Evolutionary conservation across 192 early-diverging fungal species (phyloP).

Genomic region (Oehlia diaphana): DNA sequence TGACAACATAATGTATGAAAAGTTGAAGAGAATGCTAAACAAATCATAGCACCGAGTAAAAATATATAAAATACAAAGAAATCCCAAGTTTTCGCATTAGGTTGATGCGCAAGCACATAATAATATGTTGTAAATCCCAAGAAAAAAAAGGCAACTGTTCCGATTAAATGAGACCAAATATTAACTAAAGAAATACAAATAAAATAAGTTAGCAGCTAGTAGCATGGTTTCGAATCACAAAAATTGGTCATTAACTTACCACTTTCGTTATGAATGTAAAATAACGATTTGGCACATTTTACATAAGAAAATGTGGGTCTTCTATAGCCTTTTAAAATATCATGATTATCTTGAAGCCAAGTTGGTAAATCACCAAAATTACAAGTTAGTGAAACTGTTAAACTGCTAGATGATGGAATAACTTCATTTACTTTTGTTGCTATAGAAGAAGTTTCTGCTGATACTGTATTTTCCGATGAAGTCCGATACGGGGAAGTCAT

Average conservation of each 20-base stretch:
- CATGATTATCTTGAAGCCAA: slow-evolving; percentile 28
- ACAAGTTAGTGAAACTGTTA: neutral
- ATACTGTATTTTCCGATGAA: neutral
- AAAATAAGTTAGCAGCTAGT: neutral
- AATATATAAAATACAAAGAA: slow-evolving; percentile 71
- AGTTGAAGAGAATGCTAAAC: slow-evolving; percentile 74
- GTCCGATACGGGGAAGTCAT: neutral
- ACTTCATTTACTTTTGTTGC: neutral
- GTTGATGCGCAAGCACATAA: slow-evolving; percentile 37
- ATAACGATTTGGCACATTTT: slow-evolving; percentile 24
- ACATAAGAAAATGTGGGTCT: slow-evolving; percentile 25
- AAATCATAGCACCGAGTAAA: slow-evolving; percentile 68
- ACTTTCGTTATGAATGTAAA: slow-evolving; percentile 32
- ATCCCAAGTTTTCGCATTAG: slow-evolving; percentile 64
- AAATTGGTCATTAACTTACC: slow-evolving; percentile 10
- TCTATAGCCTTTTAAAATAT: slow-evolving; percentile 26
- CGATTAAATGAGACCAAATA: slow-evolving; percentile 85
- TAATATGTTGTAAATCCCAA: slow-evolving; percentile 51
- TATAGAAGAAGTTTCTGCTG: neutral
- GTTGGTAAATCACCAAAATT: slow-evolving; percentile 28
- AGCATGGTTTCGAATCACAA: neutral
- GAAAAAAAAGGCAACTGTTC: slow-evolving; percentile 57
- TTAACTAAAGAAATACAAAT: slow-evolving; percentile 53
- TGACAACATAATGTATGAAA: slow-evolving; percentile 88
- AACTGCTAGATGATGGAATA: neutral